Conservation (phyloP, 345 rosid genomes). For the Anacardium occidentale region DNA sequence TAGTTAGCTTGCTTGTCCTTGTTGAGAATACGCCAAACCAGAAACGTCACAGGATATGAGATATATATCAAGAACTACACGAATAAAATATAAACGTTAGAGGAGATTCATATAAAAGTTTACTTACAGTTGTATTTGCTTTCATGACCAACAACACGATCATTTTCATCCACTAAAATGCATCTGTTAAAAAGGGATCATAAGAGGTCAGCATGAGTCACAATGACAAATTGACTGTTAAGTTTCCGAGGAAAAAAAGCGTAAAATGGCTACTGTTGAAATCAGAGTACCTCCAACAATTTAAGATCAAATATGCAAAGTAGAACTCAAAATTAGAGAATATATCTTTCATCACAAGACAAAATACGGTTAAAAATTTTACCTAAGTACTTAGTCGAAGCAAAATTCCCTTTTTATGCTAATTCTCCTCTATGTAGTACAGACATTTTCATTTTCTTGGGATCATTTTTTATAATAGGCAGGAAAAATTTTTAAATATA, state of each 20-base stretch:
- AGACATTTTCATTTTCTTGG: too few species aligned
- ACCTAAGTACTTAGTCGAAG: too few species aligned
- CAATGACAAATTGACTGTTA: background rate
- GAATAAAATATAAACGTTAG: background rate
- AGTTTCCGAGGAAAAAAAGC: too few species aligned
- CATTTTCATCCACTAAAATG: constrained; percentile 87
- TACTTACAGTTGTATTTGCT: constrained; percentile 84
- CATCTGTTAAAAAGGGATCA: constrained; percentile 49
- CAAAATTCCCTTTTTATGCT: too few species aligned
- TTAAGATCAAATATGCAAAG: background rate
- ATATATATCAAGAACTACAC: background rate
- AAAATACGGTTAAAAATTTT: too few species aligned
- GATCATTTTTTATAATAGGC: too few species aligned
- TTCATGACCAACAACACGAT: constrained; percentile 77
- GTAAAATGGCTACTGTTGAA: background rate
- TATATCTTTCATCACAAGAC: too few species aligned
- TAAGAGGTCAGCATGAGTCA: background rate
- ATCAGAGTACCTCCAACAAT: background rate
- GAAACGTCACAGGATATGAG: background rate
- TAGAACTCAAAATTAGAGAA: background rate
- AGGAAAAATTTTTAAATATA: too few species aligned
- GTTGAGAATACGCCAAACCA: background rate
- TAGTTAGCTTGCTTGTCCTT: background rate
- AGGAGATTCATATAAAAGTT: too few species aligned
- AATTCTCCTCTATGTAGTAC: too few species aligned